Evolutionary conservation across 805 yeast species (phyloP).

Genomic region (Candida verbasci): DNA sequence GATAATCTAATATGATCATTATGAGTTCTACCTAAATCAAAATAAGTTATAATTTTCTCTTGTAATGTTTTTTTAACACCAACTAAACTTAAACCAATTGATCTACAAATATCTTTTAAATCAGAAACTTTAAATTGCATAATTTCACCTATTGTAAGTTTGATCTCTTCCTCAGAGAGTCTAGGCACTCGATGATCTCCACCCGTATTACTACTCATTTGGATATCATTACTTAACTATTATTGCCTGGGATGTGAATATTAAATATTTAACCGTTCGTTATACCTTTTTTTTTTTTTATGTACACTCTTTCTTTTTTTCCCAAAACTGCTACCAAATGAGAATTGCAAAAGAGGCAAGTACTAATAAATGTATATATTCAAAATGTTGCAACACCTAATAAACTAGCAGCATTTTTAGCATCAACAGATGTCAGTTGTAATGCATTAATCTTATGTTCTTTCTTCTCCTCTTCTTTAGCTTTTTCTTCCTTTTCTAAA

Average conservation of each 20-base stretch:
- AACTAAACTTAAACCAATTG: constrained; percentile 42
- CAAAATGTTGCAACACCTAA: constrained; percentile 74
- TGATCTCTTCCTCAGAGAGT: constrained; percentile 12
- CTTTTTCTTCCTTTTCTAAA: constrained; percentile 24
- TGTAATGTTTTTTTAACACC: constrained; percentile 59
- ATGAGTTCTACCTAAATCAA: constrained; percentile 38
- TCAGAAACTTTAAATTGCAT: constrained; percentile 41
- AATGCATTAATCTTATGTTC: constrained; percentile 12
- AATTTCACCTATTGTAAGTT: constrained; percentile 12
- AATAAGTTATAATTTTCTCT: constrained; percentile 46
- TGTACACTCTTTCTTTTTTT: background rate
- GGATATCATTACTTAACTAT: background rate
- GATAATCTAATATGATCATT: constrained; percentile 40
- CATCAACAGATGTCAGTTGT: constrained; percentile 46
- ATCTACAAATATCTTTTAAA: constrained; percentile 49
- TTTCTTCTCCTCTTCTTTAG: constrained; percentile 12
- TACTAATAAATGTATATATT: background rate
- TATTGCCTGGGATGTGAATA: no score
- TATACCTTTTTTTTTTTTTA: no score
- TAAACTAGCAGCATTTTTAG: constrained; percentile 76
- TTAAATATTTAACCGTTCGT: no score
- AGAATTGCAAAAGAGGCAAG: no score
- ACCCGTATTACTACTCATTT: background rate
- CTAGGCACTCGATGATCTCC: background rate
- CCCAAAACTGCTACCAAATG: no score